Conservation (phyloP, 139 green algal species). For the Diplosphaera chodatii region DNA sequence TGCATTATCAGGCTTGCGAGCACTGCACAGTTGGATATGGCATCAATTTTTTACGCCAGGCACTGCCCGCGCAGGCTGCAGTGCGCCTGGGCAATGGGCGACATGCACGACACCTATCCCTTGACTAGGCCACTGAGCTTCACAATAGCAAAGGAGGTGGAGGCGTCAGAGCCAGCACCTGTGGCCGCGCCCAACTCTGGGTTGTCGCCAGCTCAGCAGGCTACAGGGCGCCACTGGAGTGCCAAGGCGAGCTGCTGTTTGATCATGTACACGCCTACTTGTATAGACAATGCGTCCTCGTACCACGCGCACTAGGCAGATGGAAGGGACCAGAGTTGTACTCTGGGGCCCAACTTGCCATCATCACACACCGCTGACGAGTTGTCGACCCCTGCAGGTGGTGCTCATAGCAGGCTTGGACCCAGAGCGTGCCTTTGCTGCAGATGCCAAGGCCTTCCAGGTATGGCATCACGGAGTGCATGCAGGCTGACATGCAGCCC, state of each 20-base stretch:
- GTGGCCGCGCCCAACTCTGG: no score
- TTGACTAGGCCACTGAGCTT: background rate
- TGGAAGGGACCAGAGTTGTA: no score
- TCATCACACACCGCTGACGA: background rate
- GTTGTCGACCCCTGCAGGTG: conserved; percentile 9
- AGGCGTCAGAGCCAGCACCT: background rate
- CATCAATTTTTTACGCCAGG: no score
- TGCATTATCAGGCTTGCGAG: no score
- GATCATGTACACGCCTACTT: no score
- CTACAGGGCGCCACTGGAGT: conserved; percentile 6
- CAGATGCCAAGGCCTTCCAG: conserved; percentile 10
- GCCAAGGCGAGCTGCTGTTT: background rate
- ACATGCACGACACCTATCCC: background rate
- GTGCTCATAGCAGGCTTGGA: conserved; percentile 31
- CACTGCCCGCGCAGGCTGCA: background rate
- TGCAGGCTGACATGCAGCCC: background rate
- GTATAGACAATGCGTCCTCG: no score
- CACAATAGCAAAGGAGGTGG: background rate
- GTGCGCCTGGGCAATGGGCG: background rate
- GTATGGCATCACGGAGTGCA: no score
- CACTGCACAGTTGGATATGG: no score
- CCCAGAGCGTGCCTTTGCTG: background rate
- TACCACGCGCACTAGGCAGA: no score
- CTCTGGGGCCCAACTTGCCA: background rate
- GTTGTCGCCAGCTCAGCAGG: background rate